Percentiles rank a stretch among this genome's conserved stretches.
These are phyloP conservation scores for Colletotrichum liaoningense DNA, from an alignment of 2,329 filamentous ascomycete species.

Conservation along the genomic window DNA sequence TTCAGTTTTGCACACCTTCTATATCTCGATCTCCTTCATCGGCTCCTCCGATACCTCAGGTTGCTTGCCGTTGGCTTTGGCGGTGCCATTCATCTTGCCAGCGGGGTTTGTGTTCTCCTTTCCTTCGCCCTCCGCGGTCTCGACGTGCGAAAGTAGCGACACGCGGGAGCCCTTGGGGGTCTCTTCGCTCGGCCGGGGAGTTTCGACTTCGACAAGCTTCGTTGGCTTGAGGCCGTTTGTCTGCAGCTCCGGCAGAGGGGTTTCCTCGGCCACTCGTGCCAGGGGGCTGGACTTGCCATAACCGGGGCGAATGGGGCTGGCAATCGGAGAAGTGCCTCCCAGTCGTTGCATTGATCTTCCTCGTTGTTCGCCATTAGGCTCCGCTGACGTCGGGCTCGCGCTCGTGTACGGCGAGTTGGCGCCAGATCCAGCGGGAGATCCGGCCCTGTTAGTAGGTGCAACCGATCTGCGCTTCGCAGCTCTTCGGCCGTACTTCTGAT, in stretches of 20 bases:
- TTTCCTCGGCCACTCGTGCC: conserved; percentile 80
- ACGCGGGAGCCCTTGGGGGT: conserved; percentile 47
- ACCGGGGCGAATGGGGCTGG: conserved; percentile 73
- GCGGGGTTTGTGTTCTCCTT: conserved; percentile 47
- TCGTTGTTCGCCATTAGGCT: conserved; percentile 69
- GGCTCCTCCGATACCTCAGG: conserved; percentile 57
- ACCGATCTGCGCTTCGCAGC: conserved; percentile 65
- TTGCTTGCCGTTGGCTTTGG: conserved; percentile 52
- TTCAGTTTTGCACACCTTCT: conserved; percentile 42
- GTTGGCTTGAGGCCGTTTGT: conserved; percentile 54
- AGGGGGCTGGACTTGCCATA: conserved; percentile 76
- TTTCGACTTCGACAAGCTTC: conserved; percentile 68
- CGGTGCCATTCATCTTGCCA: conserved; percentile 56
- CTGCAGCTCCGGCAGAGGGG: conserved; percentile 50
- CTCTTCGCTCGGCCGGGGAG: conserved; percentile 61
- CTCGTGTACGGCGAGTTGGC: conserved; percentile 70
- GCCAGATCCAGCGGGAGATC: conserved; percentile 60
- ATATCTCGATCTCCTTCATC: conserved; percentile 74
- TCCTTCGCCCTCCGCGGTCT: conserved; percentile 52
- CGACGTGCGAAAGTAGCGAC: conserved; percentile 47
- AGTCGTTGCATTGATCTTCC: conserved; percentile 80
- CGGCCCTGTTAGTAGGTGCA: conserved; percentile 52
- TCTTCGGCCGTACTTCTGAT: conserved; percentile 90
- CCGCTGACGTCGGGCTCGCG: conserved; percentile 60
- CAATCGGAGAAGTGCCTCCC: conserved; percentile 70